Conservation (phyloP, 139 green algal species). For the Coccomyxa sp. region DNA sequence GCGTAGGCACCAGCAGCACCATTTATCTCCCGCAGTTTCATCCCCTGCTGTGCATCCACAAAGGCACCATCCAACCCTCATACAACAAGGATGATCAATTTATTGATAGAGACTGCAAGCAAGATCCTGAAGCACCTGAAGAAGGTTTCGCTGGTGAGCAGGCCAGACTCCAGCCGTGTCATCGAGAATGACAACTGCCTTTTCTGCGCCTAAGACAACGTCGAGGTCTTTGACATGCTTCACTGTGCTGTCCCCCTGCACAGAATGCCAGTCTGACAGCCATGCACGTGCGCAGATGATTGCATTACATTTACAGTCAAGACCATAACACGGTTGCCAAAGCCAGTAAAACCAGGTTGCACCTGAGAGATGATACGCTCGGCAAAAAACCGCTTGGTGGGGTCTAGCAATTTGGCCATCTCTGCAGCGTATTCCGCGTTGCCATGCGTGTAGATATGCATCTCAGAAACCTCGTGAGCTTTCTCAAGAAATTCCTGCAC, state of each 20-base stretch:
- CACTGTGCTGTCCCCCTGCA: conserved; percentile 46
- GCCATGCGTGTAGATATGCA: conserved; percentile 97
- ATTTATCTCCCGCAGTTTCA: not conserved
- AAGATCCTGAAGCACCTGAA: conserved; percentile 35
- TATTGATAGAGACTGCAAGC: not conserved
- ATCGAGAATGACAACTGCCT: conserved; percentile 81
- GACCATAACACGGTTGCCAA: not conserved
- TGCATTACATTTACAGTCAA: not conserved
- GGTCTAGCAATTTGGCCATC: conserved; percentile 84
- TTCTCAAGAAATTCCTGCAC: conserved; percentile 49
- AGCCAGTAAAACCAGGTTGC: not conserved
- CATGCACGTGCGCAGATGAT: not conserved
- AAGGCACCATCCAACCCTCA: not conserved
- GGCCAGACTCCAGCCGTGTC: conserved; percentile 91
- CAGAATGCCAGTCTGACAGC: not conserved
- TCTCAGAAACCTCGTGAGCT: conserved; percentile 56
- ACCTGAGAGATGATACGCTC: conserved; percentile 61
- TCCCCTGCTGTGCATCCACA: not conserved
- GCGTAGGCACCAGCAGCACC: not conserved
- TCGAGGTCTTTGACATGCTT: conserved; percentile 78
- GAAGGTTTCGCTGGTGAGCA: conserved; percentile 73
- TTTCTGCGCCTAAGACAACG: conserved; percentile 76
- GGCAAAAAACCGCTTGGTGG: conserved; percentile 55
- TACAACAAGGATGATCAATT: not conserved
- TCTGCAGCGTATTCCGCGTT: conserved; percentile 81